A percentile compares a stretch with the other conserved stretches of the same genome.
These are phyloP conservation scores for rapeseed (Brassica napus) DNA, from an alignment of 345 rosid genomes.

Conservation along the genomic window DNA sequence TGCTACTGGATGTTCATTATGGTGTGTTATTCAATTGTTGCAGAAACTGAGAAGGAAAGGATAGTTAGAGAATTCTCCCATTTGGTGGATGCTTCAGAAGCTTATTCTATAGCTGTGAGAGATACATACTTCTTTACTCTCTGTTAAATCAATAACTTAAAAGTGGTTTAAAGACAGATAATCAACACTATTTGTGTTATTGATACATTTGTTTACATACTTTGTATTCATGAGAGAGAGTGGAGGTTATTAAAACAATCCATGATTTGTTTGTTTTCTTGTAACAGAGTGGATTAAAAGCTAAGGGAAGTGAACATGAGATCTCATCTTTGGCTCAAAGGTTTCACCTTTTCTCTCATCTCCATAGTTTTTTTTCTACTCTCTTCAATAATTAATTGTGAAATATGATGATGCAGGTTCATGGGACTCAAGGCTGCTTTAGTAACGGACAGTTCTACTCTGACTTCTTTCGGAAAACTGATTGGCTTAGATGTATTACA, in stretches of 20 bases:
- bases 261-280: conserved; percentile 1
- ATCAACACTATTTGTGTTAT: background rate
- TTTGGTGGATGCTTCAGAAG: conserved; percentile 64
- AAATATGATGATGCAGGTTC: conserved; percentile 50
- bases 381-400: background rate
- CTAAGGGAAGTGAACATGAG: conserved; percentile 29
- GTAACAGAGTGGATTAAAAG: conserved; percentile 44
- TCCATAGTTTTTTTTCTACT: background rate
- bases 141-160: background rate
- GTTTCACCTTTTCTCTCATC: conserved; percentile 34
- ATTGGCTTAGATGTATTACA: conserved; percentile 55
- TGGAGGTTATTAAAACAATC: conserved; percentile 5
- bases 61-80: conserved; percentile 66
- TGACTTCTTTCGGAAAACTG: conserved; percentile 56
- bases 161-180: background rate
- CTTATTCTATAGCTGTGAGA: conserved; percentile 51
- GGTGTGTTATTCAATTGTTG: conserved; percentile 46
- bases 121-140: conserved; percentile 19
- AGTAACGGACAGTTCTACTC: conserved; percentile 47
- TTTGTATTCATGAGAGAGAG: background rate
- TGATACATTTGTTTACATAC: background rate
- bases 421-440: conserved; percentile 84
- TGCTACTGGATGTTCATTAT: background rate
- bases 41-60: conserved; percentile 88
- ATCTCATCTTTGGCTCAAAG: conserved; percentile 58